phyloP scores from a whole-genome alignment of 2,329 filamentous ascomycete species.

The Hypoxylon sp. region DNA sequence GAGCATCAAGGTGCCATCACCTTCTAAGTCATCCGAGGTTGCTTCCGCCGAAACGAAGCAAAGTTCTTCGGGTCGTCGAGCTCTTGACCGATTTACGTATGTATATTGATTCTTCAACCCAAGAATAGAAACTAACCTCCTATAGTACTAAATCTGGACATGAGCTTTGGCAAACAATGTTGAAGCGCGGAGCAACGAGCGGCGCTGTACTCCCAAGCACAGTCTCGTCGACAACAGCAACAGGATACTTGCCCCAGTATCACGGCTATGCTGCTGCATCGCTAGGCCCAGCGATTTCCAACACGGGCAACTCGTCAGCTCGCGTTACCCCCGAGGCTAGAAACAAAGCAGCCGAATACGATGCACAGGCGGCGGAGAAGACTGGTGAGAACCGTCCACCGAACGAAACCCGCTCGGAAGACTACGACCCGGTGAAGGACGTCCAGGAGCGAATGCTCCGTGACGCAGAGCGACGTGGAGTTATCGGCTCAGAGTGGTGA shows the following conservation, averaged over 20 bases:
- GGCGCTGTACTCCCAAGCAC: conserved; percentile 63
- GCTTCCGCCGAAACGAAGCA: conserved; percentile 40
- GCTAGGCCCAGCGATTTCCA: conserved; percentile 62
- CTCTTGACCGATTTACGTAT: conserved; percentile 53
- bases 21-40: conserved; percentile 30
- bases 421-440: conserved; percentile 53
- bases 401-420: conserved; percentile 51
- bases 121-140: conserved; percentile 25
- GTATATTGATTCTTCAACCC: conserved; percentile 5
- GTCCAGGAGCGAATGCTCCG: conserved; percentile 53
- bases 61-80: conserved; percentile 39
- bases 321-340: conserved; percentile 49
- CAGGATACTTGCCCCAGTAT: conserved; percentile 69
- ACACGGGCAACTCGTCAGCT: conserved; percentile 55
- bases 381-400: conserved; percentile 64
- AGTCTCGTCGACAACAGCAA: conserved; percentile 68
- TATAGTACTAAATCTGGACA: conserved; percentile 59
- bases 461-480: conserved; percentile 53
- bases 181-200: conserved; percentile 68
- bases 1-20: conserved; percentile 33
- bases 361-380: conserved; percentile 54
- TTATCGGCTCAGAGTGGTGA: conserved; percentile 53
- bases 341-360: conserved; percentile 49
- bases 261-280: conserved; percentile 68
- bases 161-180: conserved; percentile 65